phyloP scores from a whole-genome alignment of 2,329 filamentous ascomycete species.

The Hymenoscyphus repandus region DNA sequence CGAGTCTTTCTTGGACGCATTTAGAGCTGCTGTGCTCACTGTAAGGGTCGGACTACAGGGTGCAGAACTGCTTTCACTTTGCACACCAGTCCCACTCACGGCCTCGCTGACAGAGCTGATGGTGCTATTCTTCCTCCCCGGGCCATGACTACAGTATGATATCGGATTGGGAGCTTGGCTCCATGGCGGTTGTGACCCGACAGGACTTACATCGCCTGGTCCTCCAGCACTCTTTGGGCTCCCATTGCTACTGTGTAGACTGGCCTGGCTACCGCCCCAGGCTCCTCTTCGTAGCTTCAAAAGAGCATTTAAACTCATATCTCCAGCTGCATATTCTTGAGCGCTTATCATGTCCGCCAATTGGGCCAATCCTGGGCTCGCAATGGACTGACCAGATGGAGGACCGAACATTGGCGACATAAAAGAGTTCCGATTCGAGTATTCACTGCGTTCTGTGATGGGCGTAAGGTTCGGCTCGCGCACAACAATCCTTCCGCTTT shows the following conservation, averaged over 20 bases:
- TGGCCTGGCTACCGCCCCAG: slow-evolving; percentile 77
- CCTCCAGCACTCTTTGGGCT: slow-evolving; percentile 27
- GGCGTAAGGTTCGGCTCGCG: slow-evolving; percentile 90
- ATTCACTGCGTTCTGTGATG: slow-evolving; percentile 93
- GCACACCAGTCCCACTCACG: slow-evolving; percentile 7
- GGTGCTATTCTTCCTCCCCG: slow-evolving; percentile 23
- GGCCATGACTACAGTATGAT: slow-evolving; percentile 3
- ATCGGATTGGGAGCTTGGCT: slow-evolving; percentile 6
- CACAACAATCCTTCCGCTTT: slow-evolving; percentile 68
- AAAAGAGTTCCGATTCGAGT: slow-evolving; percentile 88
- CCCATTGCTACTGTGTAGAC: slow-evolving; percentile 50
- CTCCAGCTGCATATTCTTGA: slow-evolving; percentile 44
- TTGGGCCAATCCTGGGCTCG: slow-evolving; percentile 72
- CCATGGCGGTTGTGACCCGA: slow-evolving; percentile 22
- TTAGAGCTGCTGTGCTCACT: slow-evolving; percentile 4
- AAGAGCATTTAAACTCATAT: slow-evolving; percentile 69
- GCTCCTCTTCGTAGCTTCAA: slow-evolving; percentile 65
- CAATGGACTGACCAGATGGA: slow-evolving; percentile 39
- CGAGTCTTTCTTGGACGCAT: neutral
- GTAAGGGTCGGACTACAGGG: slow-evolving; percentile 23
- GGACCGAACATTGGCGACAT: slow-evolving; percentile 46
- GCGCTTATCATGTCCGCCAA: slow-evolving; percentile 59
- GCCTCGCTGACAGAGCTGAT: slow-evolving; percentile 21
- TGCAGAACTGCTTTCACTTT: slow-evolving; percentile 12
- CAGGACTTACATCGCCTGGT: slow-evolving; percentile 24